Percentiles rank a stretch among this genome's conserved stretches.
These are phyloP conservation scores for Xylona heveae DNA, from an alignment of 495 filamentous ascomycete species.

Conservation along the genomic window DNA sequence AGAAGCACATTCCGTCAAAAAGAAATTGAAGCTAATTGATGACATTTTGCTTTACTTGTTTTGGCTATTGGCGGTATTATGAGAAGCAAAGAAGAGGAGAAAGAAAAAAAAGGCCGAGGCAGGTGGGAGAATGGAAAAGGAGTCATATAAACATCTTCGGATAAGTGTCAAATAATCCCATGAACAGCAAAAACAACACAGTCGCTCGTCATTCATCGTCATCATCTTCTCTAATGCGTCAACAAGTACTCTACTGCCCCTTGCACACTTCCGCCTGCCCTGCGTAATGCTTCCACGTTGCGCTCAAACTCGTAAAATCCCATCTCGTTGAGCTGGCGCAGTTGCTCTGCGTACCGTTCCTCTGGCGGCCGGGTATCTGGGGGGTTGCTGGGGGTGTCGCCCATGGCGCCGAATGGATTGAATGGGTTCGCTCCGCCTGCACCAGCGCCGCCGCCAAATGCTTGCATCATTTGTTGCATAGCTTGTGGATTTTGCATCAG, in stretches of 20 bases:
- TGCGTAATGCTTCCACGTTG: slow-evolving; percentile 74
- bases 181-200: neutral
- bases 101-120: neutral
- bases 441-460: slow-evolving; percentile 18
- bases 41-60: no score
- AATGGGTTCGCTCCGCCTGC: slow-evolving; percentile 16
- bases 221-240: slow-evolving; percentile 2
- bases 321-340: slow-evolving; percentile 95
- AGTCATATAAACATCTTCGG: neutral
- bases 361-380: slow-evolving; percentile 75
- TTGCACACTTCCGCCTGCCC: slow-evolving; percentile 84
- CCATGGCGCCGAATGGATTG: slow-evolving; percentile 1
- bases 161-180: neutral
- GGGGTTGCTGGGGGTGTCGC: slow-evolving; percentile 25
- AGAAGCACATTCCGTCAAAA: no score
- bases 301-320: slow-evolving; percentile 92
- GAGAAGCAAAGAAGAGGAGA: no score
- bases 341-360: slow-evolving; percentile 75
- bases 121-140: neutral
- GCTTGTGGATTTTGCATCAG: slow-evolving; percentile 27
- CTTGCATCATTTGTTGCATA: slow-evolving; percentile 25
- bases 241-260: slow-evolving; percentile 75
- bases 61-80: no score
- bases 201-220: neutral
- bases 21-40: no score